These are phyloP conservation scores for Serendipita sp. DNA, from an alignment of 768 basidiomycete species.

Conservation along the genomic window DNA sequence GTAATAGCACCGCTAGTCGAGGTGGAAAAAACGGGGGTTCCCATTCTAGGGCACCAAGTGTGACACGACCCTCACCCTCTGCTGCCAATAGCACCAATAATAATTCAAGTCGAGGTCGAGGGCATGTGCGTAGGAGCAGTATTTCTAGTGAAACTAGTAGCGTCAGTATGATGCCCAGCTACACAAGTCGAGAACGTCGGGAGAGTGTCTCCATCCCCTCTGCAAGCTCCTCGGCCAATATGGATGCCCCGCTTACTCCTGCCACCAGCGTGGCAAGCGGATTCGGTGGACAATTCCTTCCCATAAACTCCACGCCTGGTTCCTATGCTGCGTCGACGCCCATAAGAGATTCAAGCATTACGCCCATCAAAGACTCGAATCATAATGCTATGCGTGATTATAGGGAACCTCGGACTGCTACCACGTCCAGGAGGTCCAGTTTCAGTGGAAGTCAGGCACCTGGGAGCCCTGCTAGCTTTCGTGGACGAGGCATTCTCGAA, in stretches of 20 bases:
- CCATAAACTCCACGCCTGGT: neutral
- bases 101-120: neutral
- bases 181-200: neutral
- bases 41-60: neutral
- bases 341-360: conserved; percentile 35
- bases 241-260: conserved; percentile 3
- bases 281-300: neutral
- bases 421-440: neutral
- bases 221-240: neutral
- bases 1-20: neutral
- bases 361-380: conserved; percentile 31
- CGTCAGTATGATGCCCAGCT: neutral
- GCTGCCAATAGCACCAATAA: neutral
- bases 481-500: neutral
- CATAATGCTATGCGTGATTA: neutral
- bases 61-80: neutral
- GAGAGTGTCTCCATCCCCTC: neutral
- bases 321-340: neutral
- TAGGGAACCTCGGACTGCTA: neutral
- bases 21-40: neutral
- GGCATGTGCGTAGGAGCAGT: neutral
- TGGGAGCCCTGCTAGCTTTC: conserved; percentile 3
- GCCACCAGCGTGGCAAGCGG: neutral
- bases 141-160: conserved; percentile 1
- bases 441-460: conserved; percentile 6